Base-by-base conservation (phyloP, 805 yeast genomes). In the Candida odintsovae region DNA sequence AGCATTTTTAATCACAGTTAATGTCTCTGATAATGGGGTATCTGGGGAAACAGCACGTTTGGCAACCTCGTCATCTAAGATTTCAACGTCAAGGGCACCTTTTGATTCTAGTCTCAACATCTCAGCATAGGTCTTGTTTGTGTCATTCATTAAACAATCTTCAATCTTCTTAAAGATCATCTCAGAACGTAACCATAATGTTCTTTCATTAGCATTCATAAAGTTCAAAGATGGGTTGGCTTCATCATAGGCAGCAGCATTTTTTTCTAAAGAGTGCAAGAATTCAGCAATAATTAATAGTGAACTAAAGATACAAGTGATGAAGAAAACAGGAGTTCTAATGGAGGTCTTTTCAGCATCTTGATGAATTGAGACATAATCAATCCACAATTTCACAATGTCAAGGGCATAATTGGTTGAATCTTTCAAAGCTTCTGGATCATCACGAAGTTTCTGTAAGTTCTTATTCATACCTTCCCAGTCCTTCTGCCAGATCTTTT, bases 321-420 rank as follows among this genome's bases (percentile, higher is more conserved):
- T 74, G 56, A 86, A 82, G 61, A 83, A 84, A 23, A 84, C 84
- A 1, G 94, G 94, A 0, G 92, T 83, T 52, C 89, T 69, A 28
- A 83, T 73, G 1, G 87, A 78, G 0, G 86, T 79, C 58, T 78
- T 77, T 51, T 78, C 82, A 1, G 85, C 81, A 59, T 83, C 84
- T 44, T 77, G 76, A 25, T 75, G 76, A 42, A 80, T 77, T 3
- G 83, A 75, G n/a, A 83, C 80, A 42, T 83, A 79, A 51, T 80
- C 84, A 41, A 79, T 78, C 95, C 94, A 86, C 37, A 84, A 66
- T 49, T 80, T 76, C 45, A 86, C 68, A 25, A 84, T 76, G 49
- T 75, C 81, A 39, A 82, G 58, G 1, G 83, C 76, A 53, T 78
- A 75, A 38, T 71, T 72, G 2, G 82, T 72, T 10, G 86, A 77